Base-by-base conservation (phyloP, 345 rosid genomes). In the Tarenaya hassleriana region DNA sequence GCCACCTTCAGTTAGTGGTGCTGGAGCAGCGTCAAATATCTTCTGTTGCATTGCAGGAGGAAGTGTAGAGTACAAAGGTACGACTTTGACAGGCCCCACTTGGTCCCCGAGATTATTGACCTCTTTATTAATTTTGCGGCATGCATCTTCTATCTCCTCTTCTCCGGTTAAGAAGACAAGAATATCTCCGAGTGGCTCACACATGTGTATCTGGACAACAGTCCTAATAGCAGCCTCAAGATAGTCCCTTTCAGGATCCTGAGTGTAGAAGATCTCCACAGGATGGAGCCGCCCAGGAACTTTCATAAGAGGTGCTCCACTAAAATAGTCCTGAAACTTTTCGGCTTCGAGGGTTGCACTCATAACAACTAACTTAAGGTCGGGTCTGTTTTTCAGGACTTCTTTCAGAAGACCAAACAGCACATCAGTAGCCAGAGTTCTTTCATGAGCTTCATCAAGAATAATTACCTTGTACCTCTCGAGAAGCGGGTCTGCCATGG, bases 271-370 rank as follows among this genome's bases (percentile, higher is more conserved):
- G 37, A 94, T 80, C 69, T 94, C 97, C 12, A 92, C 99, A 0
- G 99, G 91, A 70, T 92, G 99, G 56, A 92, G 97, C 77, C 99
- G 77, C 34, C 97, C 99, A 17, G 99, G 99, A 66, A 94, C 99
- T 72, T 82, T 88, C 99, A 94, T 88, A 15, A 94, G 82, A 17
- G 99, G 99, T 0, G 99, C 99, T 47, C 87, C 72, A 29, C 68
- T 61, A 53, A 94, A 94, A 66, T 94, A 94, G 10, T 86, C 87
- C 72, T 94, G 99, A 68, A 94, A 94, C 71, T 94, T 94, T 64
- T 94, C 97, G 47, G 99, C 99, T 80, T 88, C 97, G 3, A 94
- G 86, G 1, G 99, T 94, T 19, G 99, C 99, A 86, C 99, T 94
- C 99, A 94, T 94, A 16, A 94, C 99, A 68, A 94, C 99, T 31